Conservation (phyloP, 192 early-diverging fungal species). For the Entophlyctis luteolus region DNA sequence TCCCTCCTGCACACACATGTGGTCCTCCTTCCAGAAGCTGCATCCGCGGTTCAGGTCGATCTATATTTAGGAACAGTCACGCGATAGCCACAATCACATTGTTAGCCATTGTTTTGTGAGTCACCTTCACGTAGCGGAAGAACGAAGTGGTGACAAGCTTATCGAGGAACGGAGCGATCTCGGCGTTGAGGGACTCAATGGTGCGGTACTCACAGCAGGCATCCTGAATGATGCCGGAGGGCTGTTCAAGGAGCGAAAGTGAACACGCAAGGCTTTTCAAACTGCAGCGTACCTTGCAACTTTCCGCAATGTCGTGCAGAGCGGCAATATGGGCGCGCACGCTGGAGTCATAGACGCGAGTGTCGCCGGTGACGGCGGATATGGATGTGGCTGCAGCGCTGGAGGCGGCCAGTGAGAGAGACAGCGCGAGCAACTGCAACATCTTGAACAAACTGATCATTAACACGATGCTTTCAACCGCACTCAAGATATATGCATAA, state of each 20-base stretch:
- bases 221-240: constrained; percentile 31
- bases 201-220: constrained; percentile 39
- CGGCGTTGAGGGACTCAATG: constrained; percentile 59
- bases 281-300: constrained; percentile 4
- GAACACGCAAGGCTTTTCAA: not conserved
- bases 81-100: too few relatives aligned
- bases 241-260: constrained; percentile 2
- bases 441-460: too few relatives aligned
- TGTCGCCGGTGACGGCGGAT: not conserved
- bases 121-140: constrained; percentile 87
- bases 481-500: too few relatives aligned
- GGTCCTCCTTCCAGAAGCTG: constrained; percentile 84
- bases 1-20: constrained; percentile 74
- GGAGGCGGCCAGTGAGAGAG: too few relatives aligned
- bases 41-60: constrained; percentile 85
- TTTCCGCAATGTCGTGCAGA: constrained; percentile 18
- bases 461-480: too few relatives aligned
- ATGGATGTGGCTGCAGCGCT: too few relatives aligned
- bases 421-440: too few relatives aligned
- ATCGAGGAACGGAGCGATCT: constrained; percentile 62
- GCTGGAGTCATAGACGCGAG: not conserved
- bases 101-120: too few relatives aligned
- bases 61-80: constrained; percentile 30
- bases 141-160: constrained; percentile 80
- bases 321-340: not conserved